Evolutionary conservation across 805 yeast species (phyloP).

Genomic region (Nakazawaea ishiwadae): DNA sequence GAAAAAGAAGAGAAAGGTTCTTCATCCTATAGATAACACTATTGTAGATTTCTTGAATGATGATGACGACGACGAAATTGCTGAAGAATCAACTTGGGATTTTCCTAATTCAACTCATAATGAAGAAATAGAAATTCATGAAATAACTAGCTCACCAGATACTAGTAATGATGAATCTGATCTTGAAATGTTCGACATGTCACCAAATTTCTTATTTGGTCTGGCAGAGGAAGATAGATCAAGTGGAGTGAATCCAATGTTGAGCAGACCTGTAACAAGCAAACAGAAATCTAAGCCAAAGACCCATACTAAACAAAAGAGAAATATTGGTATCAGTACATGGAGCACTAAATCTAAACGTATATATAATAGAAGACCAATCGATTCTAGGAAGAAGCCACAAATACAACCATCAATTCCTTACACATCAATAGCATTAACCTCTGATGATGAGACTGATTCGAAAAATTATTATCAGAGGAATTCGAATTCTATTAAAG

Average conservation of each 20-base stretch:
- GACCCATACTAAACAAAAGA: no score
- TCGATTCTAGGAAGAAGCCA: not conserved
- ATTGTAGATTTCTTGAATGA: slow-evolving; percentile 9
- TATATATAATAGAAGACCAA: not conserved
- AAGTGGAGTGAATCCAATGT: slow-evolving; percentile 25
- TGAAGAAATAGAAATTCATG: no score
- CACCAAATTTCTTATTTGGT: slow-evolving; percentile 14
- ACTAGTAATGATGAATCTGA: not conserved
- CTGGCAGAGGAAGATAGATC: slow-evolving; percentile 22
- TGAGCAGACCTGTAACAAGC: slow-evolving; percentile 11
- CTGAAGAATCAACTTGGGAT: no score
- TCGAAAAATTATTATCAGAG: no score
- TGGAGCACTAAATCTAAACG: slow-evolving; percentile 5
- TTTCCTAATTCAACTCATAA: no score
- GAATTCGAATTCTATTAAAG: no score
- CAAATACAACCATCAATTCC: not conserved
- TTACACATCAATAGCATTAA: no score
- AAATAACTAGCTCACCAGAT: no score
- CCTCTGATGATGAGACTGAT: no score
- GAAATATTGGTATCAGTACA: slow-evolving; percentile 1
- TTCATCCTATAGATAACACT: slow-evolving; percentile 4
- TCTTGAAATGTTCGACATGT: not conserved
- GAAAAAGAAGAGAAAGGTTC: slow-evolving; percentile 6
- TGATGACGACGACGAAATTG: not conserved
- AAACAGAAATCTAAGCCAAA: no score